Conservation (phyloP, 1,284 basidiomycete genomes). For the Trametes pubescens region DNA sequence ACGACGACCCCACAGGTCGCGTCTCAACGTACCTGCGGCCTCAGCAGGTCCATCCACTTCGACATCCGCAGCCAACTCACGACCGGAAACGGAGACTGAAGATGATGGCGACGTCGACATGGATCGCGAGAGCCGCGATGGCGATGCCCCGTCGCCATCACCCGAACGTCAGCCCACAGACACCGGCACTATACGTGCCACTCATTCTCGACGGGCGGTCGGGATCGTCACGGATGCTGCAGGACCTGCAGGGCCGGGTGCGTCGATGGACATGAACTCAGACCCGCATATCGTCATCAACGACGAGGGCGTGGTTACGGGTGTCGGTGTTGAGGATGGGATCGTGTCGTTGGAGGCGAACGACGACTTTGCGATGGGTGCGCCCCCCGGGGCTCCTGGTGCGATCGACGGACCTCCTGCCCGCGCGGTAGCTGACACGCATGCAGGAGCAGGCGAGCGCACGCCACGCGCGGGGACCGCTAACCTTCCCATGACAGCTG, state of each 20-base stretch:
- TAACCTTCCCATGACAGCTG: conserved; percentile 39
- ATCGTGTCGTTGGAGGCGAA: conserved; percentile 74
- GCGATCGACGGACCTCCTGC: conserved; percentile 59
- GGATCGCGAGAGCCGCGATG: conserved; percentile 54
- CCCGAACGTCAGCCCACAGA: conserved; percentile 52
- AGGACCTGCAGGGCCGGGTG: conserved; percentile 42
- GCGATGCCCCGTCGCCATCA: conserved; percentile 42
- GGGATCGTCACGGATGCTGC: conserved; percentile 69
- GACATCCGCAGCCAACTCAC: conserved; percentile 63
- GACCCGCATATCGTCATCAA: conserved; percentile 78
- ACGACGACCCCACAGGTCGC: conserved; percentile 44
- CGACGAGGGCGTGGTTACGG: conserved; percentile 54
- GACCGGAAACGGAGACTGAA: conserved; percentile 78
- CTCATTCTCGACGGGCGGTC: conserved; percentile 56
- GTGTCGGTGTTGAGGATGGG: conserved; percentile 72
- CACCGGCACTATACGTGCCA: conserved; percentile 38
- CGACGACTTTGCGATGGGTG: conserved; percentile 87
- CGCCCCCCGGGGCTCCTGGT: conserved; percentile 83
- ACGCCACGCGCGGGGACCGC: conserved; percentile 42
- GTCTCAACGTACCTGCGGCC: conserved; percentile 36
- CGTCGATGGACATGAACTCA: conserved; percentile 53
- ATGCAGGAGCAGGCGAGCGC: conserved; percentile 39
- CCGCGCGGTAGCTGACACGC: conserved; percentile 36
- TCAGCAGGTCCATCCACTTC: conserved; percentile 55
- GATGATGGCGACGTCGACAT: conserved; percentile 71